Conservation (phyloP, 2,329 filamentous ascomycete species). For the Bipolaris zeicola region DNA sequence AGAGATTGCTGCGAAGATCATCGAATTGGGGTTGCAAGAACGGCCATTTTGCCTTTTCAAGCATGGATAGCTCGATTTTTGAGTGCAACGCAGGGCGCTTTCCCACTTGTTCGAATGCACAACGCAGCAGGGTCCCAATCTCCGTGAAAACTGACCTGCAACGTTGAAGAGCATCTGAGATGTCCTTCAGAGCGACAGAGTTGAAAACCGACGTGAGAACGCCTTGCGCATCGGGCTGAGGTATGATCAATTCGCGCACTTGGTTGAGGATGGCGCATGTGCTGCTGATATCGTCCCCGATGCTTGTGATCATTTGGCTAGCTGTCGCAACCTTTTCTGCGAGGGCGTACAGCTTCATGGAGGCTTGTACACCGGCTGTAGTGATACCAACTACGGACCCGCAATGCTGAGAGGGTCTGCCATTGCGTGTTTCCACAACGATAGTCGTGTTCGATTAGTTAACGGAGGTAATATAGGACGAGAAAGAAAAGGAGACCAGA, state of each 20-base stretch:
- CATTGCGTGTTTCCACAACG: conserved; percentile 6
- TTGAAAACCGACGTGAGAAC: conserved; percentile 10
- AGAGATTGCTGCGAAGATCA: conserved; percentile 10
- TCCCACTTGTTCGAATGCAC: background rate
- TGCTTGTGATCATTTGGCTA: conserved; percentile 2
- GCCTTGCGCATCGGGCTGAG: conserved; percentile 4
- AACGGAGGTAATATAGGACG: background rate
- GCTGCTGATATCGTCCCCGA: conserved; percentile 17
- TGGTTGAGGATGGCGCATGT: conserved; percentile 16
- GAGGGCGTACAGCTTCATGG: conserved; percentile 11
- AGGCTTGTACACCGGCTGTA: conserved; percentile 8
- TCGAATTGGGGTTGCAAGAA: conserved; percentile 15
- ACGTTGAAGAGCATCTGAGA: background rate
- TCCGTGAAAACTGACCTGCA: background rate
- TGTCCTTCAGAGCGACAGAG: background rate
- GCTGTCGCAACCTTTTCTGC: conserved; percentile 12
- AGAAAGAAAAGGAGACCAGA: background rate
- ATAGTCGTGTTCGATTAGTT: background rate
- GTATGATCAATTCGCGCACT: conserved; percentile 10
- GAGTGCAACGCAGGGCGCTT: background rate
- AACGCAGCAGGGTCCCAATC: background rate
- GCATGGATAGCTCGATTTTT: background rate
- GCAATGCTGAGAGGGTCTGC: conserved; percentile 19
- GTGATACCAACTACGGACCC: conserved; percentile 12
- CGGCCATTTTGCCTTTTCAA: conserved; percentile 16